Base-by-base conservation (phyloP, 2,329 filamentous ascomycete genomes). In the Colletotrichum sansevieriae region DNA sequence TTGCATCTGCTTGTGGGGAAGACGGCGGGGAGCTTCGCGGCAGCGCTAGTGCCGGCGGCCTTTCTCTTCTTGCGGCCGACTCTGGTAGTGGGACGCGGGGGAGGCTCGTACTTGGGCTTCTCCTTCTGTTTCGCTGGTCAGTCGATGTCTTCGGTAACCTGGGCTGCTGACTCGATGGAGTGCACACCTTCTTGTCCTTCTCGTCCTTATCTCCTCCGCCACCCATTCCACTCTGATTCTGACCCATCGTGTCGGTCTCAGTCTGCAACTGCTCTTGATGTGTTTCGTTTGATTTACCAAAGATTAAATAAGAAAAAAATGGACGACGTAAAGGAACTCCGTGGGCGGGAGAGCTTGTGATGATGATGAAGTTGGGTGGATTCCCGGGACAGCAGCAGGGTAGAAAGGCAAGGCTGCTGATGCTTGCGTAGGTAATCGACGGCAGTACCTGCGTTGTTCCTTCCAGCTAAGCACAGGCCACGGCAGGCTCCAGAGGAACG, bases 61-160 rank as follows among this genome's bases (percentile, higher is more conserved):
- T 93, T 98, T 88, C 95, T 95, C 92, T 99, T 99, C 92, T 97
- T 98, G 78, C 95, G 93, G 70, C 96, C 96, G 79, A 99, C 92
- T 80, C 96, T 93, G 73, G 96, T 98, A 71, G 96, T 99, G 72
- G 96, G 96, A 77, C 95, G 92, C 81, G 96, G 96, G 74, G 96
- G 96, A 73, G 96, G 96, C 83, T 99, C 96, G 87, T 99, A 99
- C 92, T 97, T 98, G 79, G 96, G 96, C 91, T 99, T 99, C 72
- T 99, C 95, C 88, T 99, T 98, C 95, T 97, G 77, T 75, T 70
- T 43, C 29, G 52, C 68, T 3, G 61, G 43, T 71, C 51, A 67
- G 69, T n/a, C 22, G 29, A 22, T 9, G 11, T 13, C 37, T 43
- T 15, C 29, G 29, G 2, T 29, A 29, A 29, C 29, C 29, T 12